Evolutionary conservation across 1,284 basidiomycete genomes (phyloP).

Genomic region (Heimioporus retisporus): DNA sequence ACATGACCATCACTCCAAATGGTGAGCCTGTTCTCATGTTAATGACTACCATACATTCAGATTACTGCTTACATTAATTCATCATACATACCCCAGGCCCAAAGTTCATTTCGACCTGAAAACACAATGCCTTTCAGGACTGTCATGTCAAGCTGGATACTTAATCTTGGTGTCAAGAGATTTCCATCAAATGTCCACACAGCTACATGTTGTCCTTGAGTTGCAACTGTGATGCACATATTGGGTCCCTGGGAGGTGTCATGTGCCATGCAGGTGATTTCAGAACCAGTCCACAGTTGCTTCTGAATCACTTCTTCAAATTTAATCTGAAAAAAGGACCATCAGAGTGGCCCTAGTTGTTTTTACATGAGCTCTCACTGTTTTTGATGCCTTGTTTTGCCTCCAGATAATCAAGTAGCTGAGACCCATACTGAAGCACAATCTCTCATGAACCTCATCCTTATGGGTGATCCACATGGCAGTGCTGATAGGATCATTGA

Average conservation of each 20-base stretch:
- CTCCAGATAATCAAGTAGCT: conserved; percentile 4
- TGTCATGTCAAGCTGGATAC: background rate
- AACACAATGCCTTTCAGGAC: background rate
- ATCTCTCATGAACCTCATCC: background rate
- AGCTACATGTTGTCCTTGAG: background rate
- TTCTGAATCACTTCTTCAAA: background rate
- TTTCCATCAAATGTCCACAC: background rate
- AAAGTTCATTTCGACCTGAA: background rate
- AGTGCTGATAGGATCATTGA: background rate
- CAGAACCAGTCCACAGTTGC: background rate
- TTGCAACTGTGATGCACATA: background rate
- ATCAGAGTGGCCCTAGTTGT: background rate
- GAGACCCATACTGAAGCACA: conserved; percentile 5
- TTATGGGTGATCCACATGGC: conserved; percentile 1
- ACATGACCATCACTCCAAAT: background rate
- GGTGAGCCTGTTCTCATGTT: too few relatives aligned
- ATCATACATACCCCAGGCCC: conserved; percentile 4
- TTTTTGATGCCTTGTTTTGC: background rate
- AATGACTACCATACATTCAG: too few relatives aligned
- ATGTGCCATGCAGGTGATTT: background rate
- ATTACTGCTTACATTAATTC: background rate
- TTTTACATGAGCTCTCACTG: background rate
- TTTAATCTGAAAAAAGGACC: background rate
- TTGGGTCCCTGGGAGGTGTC: background rate
- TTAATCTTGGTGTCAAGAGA: background rate